Evolutionary conservation across 768 basidiomycete genomes (phyloP).

Genomic region (Rhizopogon roseolus): DNA sequence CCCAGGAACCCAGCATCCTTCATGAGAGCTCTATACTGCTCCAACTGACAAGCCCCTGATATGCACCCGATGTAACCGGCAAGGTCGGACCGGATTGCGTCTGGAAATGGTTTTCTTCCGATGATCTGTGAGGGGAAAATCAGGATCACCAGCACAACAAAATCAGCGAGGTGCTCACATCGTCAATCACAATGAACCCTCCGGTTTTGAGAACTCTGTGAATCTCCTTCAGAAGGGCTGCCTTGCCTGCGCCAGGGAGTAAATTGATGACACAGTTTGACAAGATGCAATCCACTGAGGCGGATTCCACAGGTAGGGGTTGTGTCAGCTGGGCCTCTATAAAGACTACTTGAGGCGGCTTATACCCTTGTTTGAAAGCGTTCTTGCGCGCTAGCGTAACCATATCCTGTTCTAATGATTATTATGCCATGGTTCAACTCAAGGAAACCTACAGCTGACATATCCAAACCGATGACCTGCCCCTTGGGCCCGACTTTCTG

Average conservation of each 20-base stretch:
- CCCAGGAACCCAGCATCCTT: slow-evolving; percentile 38
- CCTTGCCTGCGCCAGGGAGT: slow-evolving; percentile 37
- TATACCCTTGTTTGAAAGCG: slow-evolving; percentile 34
- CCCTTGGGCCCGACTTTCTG: slow-evolving; percentile 44
- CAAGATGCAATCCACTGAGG: slow-evolving; percentile 49
- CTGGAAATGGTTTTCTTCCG: slow-evolving; percentile 40
- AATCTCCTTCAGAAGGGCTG: slow-evolving; percentile 38
- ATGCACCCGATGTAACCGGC: slow-evolving; percentile 41
- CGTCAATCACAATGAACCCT: slow-evolving; percentile 47
- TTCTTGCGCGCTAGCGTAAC: slow-evolving; percentile 42
- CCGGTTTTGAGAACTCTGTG: slow-evolving; percentile 50
- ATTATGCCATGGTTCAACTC: neutral
- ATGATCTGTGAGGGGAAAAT: slow-evolving; percentile 31
- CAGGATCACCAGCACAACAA: neutral
- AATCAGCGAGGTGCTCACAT: slow-evolving; percentile 30
- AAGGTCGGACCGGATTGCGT: slow-evolving; percentile 36
- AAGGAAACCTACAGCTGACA: slow-evolving; percentile 34
- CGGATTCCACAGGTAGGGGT: slow-evolving; percentile 41
- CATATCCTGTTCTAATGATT: slow-evolving; percentile 38
- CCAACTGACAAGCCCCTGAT: slow-evolving; percentile 36
- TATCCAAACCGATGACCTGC: slow-evolving; percentile 50
- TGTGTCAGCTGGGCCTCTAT: slow-evolving; percentile 38
- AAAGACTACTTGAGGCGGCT: slow-evolving; percentile 46
- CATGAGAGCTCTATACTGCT: slow-evolving; percentile 35
- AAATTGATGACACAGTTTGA: slow-evolving; percentile 58